A percentile compares a stretch with the other conserved stretches of the same genome.
Evolutionary conservation across 352 stramenopile species (phyloP).

Genomic region (Pythium pectinolyticum): DNA sequence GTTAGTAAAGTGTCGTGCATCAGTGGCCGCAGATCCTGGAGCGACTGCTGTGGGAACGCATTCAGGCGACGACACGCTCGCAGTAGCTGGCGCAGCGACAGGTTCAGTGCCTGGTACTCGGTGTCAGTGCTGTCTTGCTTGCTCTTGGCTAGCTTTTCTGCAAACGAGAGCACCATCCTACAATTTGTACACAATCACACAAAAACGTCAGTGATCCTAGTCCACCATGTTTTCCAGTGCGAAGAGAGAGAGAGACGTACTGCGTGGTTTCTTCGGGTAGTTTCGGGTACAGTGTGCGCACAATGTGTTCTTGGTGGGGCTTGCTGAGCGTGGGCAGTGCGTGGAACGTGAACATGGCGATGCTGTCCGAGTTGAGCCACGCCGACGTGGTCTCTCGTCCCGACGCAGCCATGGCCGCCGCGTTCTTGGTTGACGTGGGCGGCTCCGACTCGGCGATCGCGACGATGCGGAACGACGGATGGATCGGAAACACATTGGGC

Average conservation of each 20-base stretch:
- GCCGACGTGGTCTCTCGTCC: conserved; percentile 49
- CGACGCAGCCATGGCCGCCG: conserved; percentile 21
- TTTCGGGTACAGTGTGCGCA: conserved; percentile 47
- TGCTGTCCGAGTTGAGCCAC: conserved; percentile 78
- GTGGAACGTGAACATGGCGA: conserved; percentile 82
- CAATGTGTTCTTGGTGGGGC: conserved; percentile 49
- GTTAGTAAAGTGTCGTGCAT: conserved; percentile 80
- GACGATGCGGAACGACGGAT: conserved; percentile 89
- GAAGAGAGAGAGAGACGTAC: conserved; percentile 31
- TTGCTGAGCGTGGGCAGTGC: conserved; percentile 41
- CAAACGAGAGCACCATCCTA: conserved; percentile 59
- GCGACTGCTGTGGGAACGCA: conserved; percentile 62
- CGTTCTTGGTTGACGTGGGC: conserved; percentile 32
- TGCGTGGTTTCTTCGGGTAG: conserved; percentile 54
- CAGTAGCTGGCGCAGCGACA: conserved; percentile 70
- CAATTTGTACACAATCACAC: no score
- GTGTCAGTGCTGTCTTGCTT: conserved; percentile 46
- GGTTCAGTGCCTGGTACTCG: conserved; percentile 50
- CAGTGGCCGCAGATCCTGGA: conserved; percentile 58
- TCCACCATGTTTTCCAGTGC: not conserved
- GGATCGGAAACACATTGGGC: conserved; percentile 58
- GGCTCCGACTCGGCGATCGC: conserved; percentile 73
- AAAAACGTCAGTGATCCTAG: not conserved
- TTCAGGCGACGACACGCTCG: conserved; percentile 64
- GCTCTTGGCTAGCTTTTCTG: conserved; percentile 42